These are phyloP conservation scores for Pichia nakasei DNA, from an alignment of 805 yeast genomes.

Conservation along the genomic window DNA sequence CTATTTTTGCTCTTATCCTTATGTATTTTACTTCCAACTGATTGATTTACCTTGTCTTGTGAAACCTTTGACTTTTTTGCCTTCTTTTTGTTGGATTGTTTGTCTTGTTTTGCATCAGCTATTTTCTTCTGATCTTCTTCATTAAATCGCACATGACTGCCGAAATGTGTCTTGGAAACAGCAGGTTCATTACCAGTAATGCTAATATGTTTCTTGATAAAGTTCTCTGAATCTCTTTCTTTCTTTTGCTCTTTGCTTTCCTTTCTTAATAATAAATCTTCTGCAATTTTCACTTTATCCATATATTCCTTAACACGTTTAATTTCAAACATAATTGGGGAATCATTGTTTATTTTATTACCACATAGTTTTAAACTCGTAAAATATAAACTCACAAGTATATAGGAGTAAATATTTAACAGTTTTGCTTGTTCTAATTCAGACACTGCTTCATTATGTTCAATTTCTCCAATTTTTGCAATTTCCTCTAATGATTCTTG, in stretches of 20 bases:
- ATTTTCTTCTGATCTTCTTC: constrained; percentile 2
- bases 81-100: neutral
- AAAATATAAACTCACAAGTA: constrained; percentile 47
- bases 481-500: constrained; percentile 11
- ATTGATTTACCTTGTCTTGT: no score
- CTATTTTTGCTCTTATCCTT: neutral
- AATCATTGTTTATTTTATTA: constrained; percentile 39
- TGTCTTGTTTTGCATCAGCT: neutral
- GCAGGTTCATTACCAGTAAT: constrained; percentile 32
- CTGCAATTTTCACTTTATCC: constrained; percentile 42
- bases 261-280: constrained; percentile 21
- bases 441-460: constrained; percentile 5
- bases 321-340: constrained; percentile 61
- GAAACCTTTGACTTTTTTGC: neutral
- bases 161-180: constrained; percentile 41
- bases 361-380: constrained; percentile 55
- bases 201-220: constrained; percentile 21
- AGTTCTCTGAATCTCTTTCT: constrained; percentile 18
- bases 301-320: constrained; percentile 60
- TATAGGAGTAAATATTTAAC: constrained; percentile 36
- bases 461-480: constrained; percentile 3
- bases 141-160: constrained; percentile 37
- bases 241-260: constrained; percentile 16
- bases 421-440: constrained; percentile 25
- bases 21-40: neutral